Conservation (phyloP, 2,329 filamentous ascomycete genomes). For the Colletotrichum cordylinicola region DNA sequence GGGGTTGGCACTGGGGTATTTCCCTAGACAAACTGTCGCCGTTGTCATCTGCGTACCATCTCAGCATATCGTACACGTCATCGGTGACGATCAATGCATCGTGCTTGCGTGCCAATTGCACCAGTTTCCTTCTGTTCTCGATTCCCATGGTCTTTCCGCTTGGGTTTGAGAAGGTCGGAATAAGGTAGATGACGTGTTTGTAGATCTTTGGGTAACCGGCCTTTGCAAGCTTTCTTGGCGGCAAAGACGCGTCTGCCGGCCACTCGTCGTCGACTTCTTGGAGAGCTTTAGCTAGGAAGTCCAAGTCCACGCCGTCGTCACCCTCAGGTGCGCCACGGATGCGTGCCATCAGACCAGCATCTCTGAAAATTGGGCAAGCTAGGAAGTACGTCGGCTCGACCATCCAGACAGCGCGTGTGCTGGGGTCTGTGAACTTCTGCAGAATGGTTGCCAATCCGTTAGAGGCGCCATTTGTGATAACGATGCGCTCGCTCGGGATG, state of each 20-base stretch:
- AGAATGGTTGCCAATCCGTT: slow-evolving; percentile 81
- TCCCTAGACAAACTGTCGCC: slow-evolving; percentile 23
- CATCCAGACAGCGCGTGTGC: slow-evolving; percentile 80
- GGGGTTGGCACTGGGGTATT: slow-evolving; percentile 63
- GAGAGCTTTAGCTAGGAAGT: slow-evolving; percentile 56
- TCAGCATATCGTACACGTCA: slow-evolving; percentile 92
- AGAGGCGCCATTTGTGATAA: slow-evolving; percentile 83
- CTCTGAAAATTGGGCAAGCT: slow-evolving; percentile 67
- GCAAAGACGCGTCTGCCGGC: background rate
- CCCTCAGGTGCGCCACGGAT: slow-evolving; percentile 78
- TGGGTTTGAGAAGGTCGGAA: slow-evolving; percentile 89
- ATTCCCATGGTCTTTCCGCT: slow-evolving; percentile 82
- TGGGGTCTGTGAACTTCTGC: slow-evolving; percentile 80
- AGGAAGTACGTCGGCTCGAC: slow-evolving; percentile 84
- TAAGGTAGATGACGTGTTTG: slow-evolving; percentile 84
- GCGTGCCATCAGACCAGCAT: slow-evolving; percentile 41
- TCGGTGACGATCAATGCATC: slow-evolving; percentile 85
- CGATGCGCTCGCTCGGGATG: slow-evolving; percentile 66
- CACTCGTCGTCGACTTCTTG: background rate
- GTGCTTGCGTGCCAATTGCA: slow-evolving; percentile 75
- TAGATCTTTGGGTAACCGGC: slow-evolving; percentile 73
- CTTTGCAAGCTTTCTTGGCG: background rate
- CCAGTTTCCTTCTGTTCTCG: slow-evolving; percentile 68
- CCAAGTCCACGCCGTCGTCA: slow-evolving; percentile 75
- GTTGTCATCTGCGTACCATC: slow-evolving; percentile 62